phyloP scores from a whole-genome alignment of 2,329 filamentous ascomycete genomes.

The Onygena corvina region DNA sequence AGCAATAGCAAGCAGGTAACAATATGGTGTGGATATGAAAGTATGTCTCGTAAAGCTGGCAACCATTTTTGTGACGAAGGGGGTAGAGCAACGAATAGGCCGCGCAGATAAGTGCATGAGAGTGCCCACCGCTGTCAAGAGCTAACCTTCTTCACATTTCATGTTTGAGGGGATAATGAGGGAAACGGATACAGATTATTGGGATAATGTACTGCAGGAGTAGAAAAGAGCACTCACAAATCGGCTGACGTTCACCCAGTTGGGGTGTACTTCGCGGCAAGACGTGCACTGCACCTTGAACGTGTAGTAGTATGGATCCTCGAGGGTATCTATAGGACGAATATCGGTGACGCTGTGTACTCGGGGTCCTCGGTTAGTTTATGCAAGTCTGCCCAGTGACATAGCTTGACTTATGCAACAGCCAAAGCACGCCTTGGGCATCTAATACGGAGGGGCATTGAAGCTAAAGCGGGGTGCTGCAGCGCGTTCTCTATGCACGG shows the following conservation, averaged over 20 bases:
- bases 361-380: not conserved
- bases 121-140: no score
- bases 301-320: conserved; percentile 85
- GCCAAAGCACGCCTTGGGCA: not conserved
- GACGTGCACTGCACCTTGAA: conserved; percentile 99
- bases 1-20: not conserved
- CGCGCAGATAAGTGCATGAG: no score
- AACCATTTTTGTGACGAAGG: no score
- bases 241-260: conserved; percentile 72
- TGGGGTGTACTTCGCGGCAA: conserved; percentile 80
- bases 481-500: not conserved
- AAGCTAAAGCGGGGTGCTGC: not conserved
- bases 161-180: not conserved
- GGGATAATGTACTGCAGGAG: not conserved
- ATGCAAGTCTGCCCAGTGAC: not conserved
- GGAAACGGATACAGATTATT: not conserved
- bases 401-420: not conserved
- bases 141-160: not conserved
- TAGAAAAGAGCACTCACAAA: conserved; percentile 52
- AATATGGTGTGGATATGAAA: no score
- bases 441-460: not conserved
- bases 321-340: conserved; percentile 67
- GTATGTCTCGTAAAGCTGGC: no score
- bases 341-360: conserved; percentile 72
- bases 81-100: no score